Base-by-base conservation (phyloP, 2,329 filamentous ascomycete species). In the Ophiostoma ips region DNA sequence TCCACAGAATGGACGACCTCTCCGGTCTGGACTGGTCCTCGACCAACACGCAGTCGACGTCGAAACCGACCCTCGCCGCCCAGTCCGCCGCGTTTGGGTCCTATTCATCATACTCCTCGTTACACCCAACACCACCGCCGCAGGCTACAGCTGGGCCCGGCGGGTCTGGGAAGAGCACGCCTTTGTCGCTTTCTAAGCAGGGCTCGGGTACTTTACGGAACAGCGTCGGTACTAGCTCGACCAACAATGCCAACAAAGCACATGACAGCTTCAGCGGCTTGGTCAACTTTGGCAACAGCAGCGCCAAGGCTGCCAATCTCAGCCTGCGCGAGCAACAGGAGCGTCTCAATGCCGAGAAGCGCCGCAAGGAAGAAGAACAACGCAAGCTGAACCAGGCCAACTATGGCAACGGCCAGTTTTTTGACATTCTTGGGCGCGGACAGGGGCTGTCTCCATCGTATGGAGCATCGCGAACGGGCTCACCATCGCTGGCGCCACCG, bases 221-320 rank as follows among this genome's bases (percentile, higher is more conserved):
- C 43, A 34, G 10, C 6, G n/a, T n/a, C 30, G 18, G 24, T 69
- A 54, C 59, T 7, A n/a, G n/a, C n/a, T n/a, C n/a, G n/a, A 16
- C 30, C 43, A 46, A 46, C 12, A 10, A 31, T 2, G 58, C 64
- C 3, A 66, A 66, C 4, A 84, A 76, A 57, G 60, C 79, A 6
- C 67, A 73, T 44, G 86, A 92, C 61, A 87, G 83, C 68, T 92
- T 92, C 66, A 84, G 85, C 60, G 84, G 81, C 59, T 70, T 92
- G 48, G 71, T 88, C 54, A 79, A 74, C 57, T 79, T 83, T 59
- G 76, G 76, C 45, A 65, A 74, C 30, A 28, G 28, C 49, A 81
- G 81, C 62, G 5, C 33, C 21, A 66, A 68, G 49, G 76, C 74
- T 30, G 83, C 80, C 63, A 92, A 84, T 55, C 70, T 95, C 15